Base-by-base conservation (phyloP, 345 rosid species). In the Linum trigynum region DNA sequence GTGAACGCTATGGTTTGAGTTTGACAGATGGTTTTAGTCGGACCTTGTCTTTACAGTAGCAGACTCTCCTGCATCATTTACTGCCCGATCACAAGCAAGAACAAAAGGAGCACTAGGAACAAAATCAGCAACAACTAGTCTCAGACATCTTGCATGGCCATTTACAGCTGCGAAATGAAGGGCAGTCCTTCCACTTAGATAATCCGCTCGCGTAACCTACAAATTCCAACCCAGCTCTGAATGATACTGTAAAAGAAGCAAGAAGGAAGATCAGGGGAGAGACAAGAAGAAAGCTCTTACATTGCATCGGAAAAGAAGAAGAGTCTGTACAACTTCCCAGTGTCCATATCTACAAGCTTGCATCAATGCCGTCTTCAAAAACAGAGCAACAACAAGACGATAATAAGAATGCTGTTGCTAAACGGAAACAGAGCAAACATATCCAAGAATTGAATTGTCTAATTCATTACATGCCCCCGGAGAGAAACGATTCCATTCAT, bases 291-390 rank as follows among this genome's bases (percentile, higher is more conserved):
- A 1, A 41, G 45, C 9, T 8, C 97, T 85, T 79, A 90, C 98
- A 75, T 86, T 92, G 83, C 97, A 92, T 79, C 91, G 76, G 75
- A 79, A 90, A 32, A 94, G 89, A 58, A 88, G 75, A 72, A 94
- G 97, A 55, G 96, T 85, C 78, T 90, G 99, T 63, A 85, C 89
- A 77, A 90, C 99, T 82, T 94, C 97, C 99, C 99, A 94, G 66
- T 90, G 95, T 37, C 99, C 99, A 48, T 94, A 90, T 71, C 97
- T 77, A 82, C 99, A 90, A 3, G 99, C 97, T 90, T 94, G 97
- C 97, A 94, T 94, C 84, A 90, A 71, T 9, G 99, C 95, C 36
- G 99, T 94, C 99, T 94, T 69, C 68, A 64, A 58, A 73, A 7
- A 69, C 37, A 72, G 57, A 23, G 32, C 32, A 23, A 23, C 32